Percentiles rank a stretch among this genome's conserved stretches.
phyloP scores from a whole-genome alignment of 768 basidiomycete genomes.

The Mycena vitilis region DNA sequence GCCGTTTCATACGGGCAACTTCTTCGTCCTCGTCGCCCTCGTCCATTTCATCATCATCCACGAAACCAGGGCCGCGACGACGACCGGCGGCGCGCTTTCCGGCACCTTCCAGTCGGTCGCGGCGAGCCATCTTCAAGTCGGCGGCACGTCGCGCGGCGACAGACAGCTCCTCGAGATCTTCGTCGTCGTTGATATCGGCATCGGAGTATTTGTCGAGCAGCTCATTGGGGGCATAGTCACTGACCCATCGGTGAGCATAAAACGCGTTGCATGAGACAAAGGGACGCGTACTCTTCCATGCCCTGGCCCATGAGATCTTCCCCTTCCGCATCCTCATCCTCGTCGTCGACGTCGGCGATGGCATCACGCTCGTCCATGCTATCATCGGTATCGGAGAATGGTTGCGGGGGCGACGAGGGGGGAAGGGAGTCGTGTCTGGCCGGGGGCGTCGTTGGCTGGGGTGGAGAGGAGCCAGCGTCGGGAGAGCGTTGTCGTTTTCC shows the following conservation, averaged over 20 bases:
- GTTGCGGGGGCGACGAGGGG: constrained; percentile 85
- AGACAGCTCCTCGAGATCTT: constrained; percentile 75
- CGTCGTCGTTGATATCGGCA: constrained; percentile 86
- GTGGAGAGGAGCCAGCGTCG: constrained; percentile 61
- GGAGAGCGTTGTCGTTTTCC: constrained; percentile 74
- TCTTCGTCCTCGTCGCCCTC: constrained; percentile 60
- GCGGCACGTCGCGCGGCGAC: constrained; percentile 80
- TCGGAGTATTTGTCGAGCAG: constrained; percentile 90
- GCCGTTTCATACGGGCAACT: constrained; percentile 78
- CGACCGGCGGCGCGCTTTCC: constrained; percentile 83
- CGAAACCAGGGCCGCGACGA: constrained; percentile 86
- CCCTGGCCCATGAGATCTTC: constrained; percentile 94
- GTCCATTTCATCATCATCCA: constrained; percentile 81
- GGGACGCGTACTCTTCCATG: constrained; percentile 70
- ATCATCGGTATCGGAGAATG: constrained; percentile 91
- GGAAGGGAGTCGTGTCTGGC: constrained; percentile 81
- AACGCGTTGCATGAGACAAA: constrained; percentile 23
- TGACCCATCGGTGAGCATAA: constrained; percentile 43
- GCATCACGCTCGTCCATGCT: constrained; percentile 78
- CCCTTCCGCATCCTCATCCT: constrained; percentile 79
- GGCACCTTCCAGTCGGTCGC: constrained; percentile 80
- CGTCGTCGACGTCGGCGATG: constrained; percentile 73
- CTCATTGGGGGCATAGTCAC: constrained; percentile 89
- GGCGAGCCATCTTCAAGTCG: constrained; percentile 87
- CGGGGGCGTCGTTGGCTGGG: constrained; percentile 54